phyloP scores from a whole-genome alignment of 2,329 filamentous ascomycete species.

The Bipolaris cookei region DNA sequence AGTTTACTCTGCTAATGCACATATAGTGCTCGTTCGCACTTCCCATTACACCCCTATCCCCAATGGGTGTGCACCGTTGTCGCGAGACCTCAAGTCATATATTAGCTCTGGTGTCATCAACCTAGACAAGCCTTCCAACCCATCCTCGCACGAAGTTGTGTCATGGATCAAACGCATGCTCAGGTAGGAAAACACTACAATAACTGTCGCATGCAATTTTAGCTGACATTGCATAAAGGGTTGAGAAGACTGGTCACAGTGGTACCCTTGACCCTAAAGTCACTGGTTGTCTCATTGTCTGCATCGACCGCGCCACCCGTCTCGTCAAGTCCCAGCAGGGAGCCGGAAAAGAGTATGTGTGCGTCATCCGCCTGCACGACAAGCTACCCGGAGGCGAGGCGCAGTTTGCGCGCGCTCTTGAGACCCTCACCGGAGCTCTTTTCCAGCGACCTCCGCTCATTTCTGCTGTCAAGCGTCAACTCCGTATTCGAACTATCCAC shows the following conservation, averaged over 20 bases:
- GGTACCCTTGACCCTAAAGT: slow-evolving; percentile 98
- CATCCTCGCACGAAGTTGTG: slow-evolving; percentile 97
- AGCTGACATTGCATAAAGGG: slow-evolving; percentile 56
- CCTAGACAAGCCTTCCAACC: slow-evolving; percentile 96
- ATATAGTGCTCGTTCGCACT: slow-evolving; percentile 83
- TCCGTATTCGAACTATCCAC: slow-evolving; percentile 97
- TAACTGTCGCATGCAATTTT: background rate
- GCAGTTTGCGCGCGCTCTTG: slow-evolving; percentile 89
- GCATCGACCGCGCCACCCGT: slow-evolving; percentile 94
- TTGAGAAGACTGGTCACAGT: slow-evolving; percentile 97
- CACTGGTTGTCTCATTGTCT: slow-evolving; percentile 92
- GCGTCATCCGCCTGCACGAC: slow-evolving; percentile 92
- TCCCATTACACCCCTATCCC: slow-evolving; percentile 97
- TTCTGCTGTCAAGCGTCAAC: slow-evolving; percentile 97
- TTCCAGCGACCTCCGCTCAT: slow-evolving; percentile 98
- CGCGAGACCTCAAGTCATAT: slow-evolving; percentile 96
- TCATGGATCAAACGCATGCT: slow-evolving; percentile 99
- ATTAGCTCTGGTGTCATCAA: slow-evolving; percentile 98
- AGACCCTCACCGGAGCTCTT: slow-evolving; percentile 93
- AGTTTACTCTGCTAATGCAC: slow-evolving; percentile 29
- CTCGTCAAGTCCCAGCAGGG: slow-evolving; percentile 99
- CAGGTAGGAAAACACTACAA: slow-evolving; percentile 60
- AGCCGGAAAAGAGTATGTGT: slow-evolving; percentile 98
- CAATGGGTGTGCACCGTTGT: slow-evolving; percentile 86
- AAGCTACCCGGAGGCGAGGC: slow-evolving; percentile 92